phyloP scores from a whole-genome alignment of 140 eudicot species.

The Stevia rebaudiana region DNA sequence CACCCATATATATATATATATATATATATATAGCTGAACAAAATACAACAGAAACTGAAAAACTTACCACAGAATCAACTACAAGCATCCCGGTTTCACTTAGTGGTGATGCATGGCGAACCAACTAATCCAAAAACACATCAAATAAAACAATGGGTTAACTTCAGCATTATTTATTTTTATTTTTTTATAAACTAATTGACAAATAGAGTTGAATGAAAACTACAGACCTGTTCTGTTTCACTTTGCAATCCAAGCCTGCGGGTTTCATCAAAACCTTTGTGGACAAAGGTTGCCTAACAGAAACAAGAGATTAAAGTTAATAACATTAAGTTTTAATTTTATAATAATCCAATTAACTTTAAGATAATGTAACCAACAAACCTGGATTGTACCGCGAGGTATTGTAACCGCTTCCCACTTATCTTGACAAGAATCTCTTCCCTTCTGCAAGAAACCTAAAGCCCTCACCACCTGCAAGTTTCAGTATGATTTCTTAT shows the following conservation, averaged over 20 bases:
- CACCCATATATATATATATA: background rate
- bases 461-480: slow-evolving; percentile 94
- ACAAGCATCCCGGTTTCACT: slow-evolving; percentile 98
- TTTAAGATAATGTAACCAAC: slow-evolving; percentile 30
- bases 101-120: slow-evolving; percentile 84
- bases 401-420: slow-evolving; percentile 87
- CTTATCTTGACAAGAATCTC: slow-evolving; percentile 50
- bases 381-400: slow-evolving; percentile 99
- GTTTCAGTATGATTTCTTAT: background rate
- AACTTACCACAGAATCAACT: slow-evolving; percentile 90
- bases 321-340: background rate
- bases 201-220: slow-evolving; percentile 1
- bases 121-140: slow-evolving; percentile 55
- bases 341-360: background rate
- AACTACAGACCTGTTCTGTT: slow-evolving; percentile 68
- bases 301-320: slow-evolving; percentile 14
- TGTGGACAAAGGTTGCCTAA: slow-evolving; percentile 88
- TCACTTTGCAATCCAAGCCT: slow-evolving; percentile 82
- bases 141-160: slow-evolving; percentile 8
- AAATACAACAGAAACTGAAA: slow-evolving; percentile 6
- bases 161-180: background rate
- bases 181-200: background rate
- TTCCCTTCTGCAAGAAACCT: slow-evolving; percentile 57
- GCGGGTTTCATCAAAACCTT: slow-evolving; percentile 94
- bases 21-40: background rate